These are phyloP conservation scores for Paecilomyces sp. DNA, from an alignment of 2,329 filamentous ascomycete genomes.

Conservation along the genomic window DNA sequence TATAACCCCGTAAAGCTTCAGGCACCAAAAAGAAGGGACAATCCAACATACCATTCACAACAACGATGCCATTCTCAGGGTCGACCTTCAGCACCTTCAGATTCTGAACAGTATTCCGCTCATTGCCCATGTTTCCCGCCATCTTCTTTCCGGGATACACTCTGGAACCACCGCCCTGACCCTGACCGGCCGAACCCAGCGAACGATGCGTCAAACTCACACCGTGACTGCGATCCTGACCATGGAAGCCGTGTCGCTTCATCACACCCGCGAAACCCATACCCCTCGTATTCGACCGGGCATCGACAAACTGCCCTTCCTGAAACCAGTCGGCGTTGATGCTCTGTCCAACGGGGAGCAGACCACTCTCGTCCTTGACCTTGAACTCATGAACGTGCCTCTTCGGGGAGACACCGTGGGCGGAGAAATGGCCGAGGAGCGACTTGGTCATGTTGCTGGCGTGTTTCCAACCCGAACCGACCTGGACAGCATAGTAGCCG, in stretches of 20 bases:
- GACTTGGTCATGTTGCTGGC: slow-evolving; percentile 73
- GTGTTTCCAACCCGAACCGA: slow-evolving; percentile 70
- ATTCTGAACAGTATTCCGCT: slow-evolving; percentile 85
- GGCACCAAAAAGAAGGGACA: background rate
- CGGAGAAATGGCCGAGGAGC: slow-evolving; percentile 80
- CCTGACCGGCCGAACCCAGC: slow-evolving; percentile 82
- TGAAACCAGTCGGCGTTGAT: slow-evolving; percentile 87
- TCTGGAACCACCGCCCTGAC: slow-evolving; percentile 85
- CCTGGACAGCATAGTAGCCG: slow-evolving; percentile 90
- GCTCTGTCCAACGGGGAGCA: slow-evolving; percentile 67
- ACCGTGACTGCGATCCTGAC: slow-evolving; percentile 89
- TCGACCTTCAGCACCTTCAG: slow-evolving; percentile 84
- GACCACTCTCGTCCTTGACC: slow-evolving; percentile 64
- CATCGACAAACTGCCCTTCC: slow-evolving; percentile 84
- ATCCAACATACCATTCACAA: slow-evolving; percentile 63
- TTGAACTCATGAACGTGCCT: slow-evolving; percentile 77
- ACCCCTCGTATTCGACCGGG: slow-evolving; percentile 68
- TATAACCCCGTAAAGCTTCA: background rate
- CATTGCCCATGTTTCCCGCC: slow-evolving; percentile 89
- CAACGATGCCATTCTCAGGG: slow-evolving; percentile 74
- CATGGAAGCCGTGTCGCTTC: slow-evolving; percentile 87
- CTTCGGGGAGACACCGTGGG: slow-evolving; percentile 76
- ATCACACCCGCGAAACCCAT: slow-evolving; percentile 96
- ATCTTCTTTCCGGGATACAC: slow-evolving; percentile 97
- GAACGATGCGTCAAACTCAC: slow-evolving; percentile 90